Conservation (phyloP, 371 early-diverging fungal species). For the Sporodiniella umbellata region DNA sequence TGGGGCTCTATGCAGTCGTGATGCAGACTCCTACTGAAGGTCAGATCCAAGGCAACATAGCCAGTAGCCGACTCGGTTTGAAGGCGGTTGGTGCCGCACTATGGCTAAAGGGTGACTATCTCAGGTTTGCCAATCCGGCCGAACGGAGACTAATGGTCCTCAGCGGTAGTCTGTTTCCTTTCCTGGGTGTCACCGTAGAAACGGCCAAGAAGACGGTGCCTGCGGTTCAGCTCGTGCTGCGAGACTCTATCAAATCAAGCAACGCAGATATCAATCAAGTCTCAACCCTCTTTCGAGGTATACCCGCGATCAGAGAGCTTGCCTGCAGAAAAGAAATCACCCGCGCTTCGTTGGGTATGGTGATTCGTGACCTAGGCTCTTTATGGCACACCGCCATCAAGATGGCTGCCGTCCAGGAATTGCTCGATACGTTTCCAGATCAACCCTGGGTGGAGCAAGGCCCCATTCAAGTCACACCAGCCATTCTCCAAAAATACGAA, state of each 20-base stretch:
- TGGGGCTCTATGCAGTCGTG: slow-evolving; percentile 55
- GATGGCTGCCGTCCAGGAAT: slow-evolving; percentile 53
- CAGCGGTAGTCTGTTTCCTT: slow-evolving; percentile 48
- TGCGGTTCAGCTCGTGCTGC: slow-evolving; percentile 36
- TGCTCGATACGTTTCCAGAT: slow-evolving; percentile 22
- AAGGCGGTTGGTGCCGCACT: slow-evolving; percentile 43
- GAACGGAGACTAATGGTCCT: slow-evolving; percentile 14
- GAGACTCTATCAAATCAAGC: slow-evolving; percentile 38
- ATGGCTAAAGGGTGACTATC: slow-evolving; percentile 29
- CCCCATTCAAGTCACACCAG: slow-evolving; percentile 3
- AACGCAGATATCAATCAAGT: slow-evolving; percentile 45
- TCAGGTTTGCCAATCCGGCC: slow-evolving; percentile 8
- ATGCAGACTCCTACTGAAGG: slow-evolving; percentile 48
- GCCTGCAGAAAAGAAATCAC: slow-evolving; percentile 10
- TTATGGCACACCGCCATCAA: slow-evolving; percentile 68
- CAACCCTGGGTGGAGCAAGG: slow-evolving; percentile 13
- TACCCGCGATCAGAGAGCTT: slow-evolving; percentile 19
- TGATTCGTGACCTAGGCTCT: slow-evolving; percentile 52
- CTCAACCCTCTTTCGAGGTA: slow-evolving; percentile 42
- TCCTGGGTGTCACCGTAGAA: slow-evolving; percentile 23
- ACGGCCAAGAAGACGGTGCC: slow-evolving; percentile 29
- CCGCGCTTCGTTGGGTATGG: slow-evolving; percentile 44
- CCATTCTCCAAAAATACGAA: slow-evolving; percentile 31
- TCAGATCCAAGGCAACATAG: slow-evolving; percentile 27
- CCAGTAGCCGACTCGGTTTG: slow-evolving; percentile 35